These are phyloP conservation scores for Moricandia moricandioides DNA, from an alignment of 345 rosid genomes.

Conservation along the genomic window DNA sequence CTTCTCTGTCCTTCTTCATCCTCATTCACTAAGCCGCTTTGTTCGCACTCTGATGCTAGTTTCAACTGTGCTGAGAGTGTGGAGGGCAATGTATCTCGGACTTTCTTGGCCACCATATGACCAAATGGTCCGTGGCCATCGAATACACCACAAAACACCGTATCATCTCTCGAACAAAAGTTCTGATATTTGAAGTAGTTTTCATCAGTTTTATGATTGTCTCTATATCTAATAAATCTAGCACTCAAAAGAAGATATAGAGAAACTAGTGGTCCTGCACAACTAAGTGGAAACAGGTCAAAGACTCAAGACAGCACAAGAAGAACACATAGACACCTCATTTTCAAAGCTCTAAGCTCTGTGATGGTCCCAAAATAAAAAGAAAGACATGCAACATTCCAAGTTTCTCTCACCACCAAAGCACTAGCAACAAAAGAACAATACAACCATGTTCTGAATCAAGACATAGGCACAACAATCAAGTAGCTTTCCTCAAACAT, in stretches of 20 bases:
- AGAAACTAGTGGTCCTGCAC: constrained; percentile 27
- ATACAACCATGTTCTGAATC: constrained; percentile 26
- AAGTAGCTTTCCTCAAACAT: constrained; percentile 8
- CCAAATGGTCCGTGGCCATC: constrained; percentile 98
- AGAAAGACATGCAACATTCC: constrained; percentile 20
- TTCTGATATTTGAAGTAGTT: constrained; percentile 52
- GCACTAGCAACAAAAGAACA: constrained; percentile 21
- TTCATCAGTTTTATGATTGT: constrained; percentile 11
- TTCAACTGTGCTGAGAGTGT: constrained; percentile 62
- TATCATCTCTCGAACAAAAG: constrained; percentile 61
- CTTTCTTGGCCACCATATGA: constrained; percentile 92
- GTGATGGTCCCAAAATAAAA: constrained; percentile 18
- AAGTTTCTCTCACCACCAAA: constrained; percentile 27
- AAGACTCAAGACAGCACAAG: constrained; percentile 34
- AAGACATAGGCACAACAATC: constrained; percentile 7
- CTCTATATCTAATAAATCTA: constrained; percentile 1
- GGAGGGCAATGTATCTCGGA: constrained; percentile 77
- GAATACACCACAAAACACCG: constrained; percentile 85
- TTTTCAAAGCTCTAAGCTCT: constrained; percentile 22
- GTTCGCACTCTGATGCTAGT: constrained; percentile 36
- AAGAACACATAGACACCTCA: constrained; percentile 27
- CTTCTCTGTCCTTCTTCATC: constrained; percentile 66
- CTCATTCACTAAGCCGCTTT: constrained; percentile 33
- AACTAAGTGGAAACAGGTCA: constrained; percentile 7
- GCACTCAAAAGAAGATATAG: not conserved